phyloP scores from a whole-genome alignment of 2,329 filamentous ascomycete species.

The Pseudogymnoascus verrucosus region DNA sequence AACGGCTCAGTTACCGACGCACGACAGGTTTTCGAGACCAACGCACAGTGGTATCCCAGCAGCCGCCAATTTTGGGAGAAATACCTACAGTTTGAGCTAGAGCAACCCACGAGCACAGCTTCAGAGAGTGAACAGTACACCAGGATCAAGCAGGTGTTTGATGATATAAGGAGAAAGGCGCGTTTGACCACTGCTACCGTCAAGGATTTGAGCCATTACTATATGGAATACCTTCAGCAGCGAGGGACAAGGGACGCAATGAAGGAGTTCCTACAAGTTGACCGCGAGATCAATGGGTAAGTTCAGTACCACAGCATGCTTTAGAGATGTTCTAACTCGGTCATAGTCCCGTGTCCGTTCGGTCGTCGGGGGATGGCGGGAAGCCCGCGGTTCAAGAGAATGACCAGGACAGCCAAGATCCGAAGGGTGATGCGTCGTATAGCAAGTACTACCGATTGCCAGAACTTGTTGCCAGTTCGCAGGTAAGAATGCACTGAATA shows the following conservation, averaged over 20 bases:
- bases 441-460: slow-evolving; percentile 34
- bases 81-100: slow-evolving; percentile 82
- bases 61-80: slow-evolving; percentile 84
- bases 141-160: slow-evolving; percentile 73
- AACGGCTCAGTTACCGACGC: slow-evolving; percentile 76
- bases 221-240: slow-evolving; percentile 78
- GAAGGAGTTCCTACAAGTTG: slow-evolving; percentile 75
- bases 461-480: slow-evolving; percentile 1
- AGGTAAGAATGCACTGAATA: neutral
- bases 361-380: slow-evolving; percentile 29
- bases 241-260: slow-evolving; percentile 75
- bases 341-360: slow-evolving; percentile 36
- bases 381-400: slow-evolving; percentile 34
- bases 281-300: slow-evolving; percentile 81
- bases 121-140: slow-evolving; percentile 58
- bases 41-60: slow-evolving; percentile 75
- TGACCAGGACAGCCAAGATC: slow-evolving; percentile 33
- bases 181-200: slow-evolving; percentile 59
- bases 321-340: slow-evolving; percentile 12
- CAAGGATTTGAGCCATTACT: slow-evolving; percentile 67
- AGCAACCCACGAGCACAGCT: slow-evolving; percentile 63
- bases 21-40: slow-evolving; percentile 72
- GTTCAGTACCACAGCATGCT: slow-evolving; percentile 21
- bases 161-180: slow-evolving; percentile 66
- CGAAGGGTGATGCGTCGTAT: slow-evolving; percentile 36